These are phyloP conservation scores for Orobanche coerulescens DNA, from an alignment of 257 asterid genomes.

Conservation along the genomic window DNA sequence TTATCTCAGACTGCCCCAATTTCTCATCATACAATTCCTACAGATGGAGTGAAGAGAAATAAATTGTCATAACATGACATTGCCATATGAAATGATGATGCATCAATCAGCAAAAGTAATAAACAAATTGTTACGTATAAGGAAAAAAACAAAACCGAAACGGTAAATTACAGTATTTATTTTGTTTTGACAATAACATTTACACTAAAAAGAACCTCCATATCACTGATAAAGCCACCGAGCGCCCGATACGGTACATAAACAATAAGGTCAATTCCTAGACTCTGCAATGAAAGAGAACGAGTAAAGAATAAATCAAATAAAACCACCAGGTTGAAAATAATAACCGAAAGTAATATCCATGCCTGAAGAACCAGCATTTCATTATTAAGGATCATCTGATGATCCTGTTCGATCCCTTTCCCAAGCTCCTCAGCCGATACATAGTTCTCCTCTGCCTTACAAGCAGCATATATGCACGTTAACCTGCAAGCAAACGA, in stretches of 20 bases:
- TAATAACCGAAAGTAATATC: too few relatives aligned
- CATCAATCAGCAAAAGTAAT: background rate
- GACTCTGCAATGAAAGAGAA: slow-evolving; percentile 85
- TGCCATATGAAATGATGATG: background rate
- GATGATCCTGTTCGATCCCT: too few relatives aligned
- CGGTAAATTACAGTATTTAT: background rate
- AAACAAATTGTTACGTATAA: background rate
- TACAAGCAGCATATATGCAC: slow-evolving; percentile 94
- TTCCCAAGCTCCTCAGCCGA: slow-evolving; percentile 98
- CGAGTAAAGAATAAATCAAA: too few relatives aligned
- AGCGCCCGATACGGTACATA: slow-evolving; percentile 90
- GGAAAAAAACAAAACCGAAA: slow-evolving; percentile 4
- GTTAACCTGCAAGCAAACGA: slow-evolving; percentile 64
- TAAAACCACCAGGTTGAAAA: too few relatives aligned
- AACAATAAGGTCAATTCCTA: slow-evolving; percentile 87
- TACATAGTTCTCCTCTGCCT: slow-evolving; percentile 94
- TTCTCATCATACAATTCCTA: slow-evolving; percentile 57
- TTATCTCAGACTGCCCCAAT: slow-evolving; percentile 31
- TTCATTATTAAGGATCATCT: too few relatives aligned
- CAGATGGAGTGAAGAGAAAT: slow-evolving; percentile 22
- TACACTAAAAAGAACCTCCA: slow-evolving; percentile 49
- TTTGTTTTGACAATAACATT: slow-evolving; percentile 4
- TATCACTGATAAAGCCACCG: slow-evolving; percentile 63
- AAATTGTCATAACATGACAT: slow-evolving; percentile 17
- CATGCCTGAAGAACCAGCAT: too few relatives aligned